Percentiles rank a stretch among this genome's conserved stretches.
phyloP scores from a whole-genome alignment of 139 green algal species.

The Chlorella vulgaris region DNA sequence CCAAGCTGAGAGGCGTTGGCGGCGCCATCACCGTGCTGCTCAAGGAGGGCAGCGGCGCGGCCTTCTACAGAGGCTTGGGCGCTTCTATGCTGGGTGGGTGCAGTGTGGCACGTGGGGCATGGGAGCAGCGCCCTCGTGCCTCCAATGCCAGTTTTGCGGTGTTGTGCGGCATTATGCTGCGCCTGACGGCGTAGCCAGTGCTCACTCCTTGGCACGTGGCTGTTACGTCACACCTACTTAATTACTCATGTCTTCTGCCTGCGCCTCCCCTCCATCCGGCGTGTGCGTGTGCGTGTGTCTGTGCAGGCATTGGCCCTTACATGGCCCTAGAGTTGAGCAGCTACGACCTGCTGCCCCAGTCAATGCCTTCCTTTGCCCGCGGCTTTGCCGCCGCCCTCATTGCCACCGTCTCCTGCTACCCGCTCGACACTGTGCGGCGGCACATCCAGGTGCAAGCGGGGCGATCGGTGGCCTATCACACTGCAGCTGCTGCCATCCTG shows the following conservation, averaged over 20 bases:
- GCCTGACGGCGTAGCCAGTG: no score
- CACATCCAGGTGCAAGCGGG: slow-evolving; percentile 49
- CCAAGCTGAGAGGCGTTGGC: slow-evolving; percentile 53
- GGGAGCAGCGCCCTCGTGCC: not conserved
- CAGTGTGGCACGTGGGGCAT: not conserved
- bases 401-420: slow-evolving; percentile 76
- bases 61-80: slow-evolving; percentile 76
- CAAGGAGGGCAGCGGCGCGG: slow-evolving; percentile 59
- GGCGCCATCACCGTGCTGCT: slow-evolving; percentile 54
- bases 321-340: slow-evolving; percentile 79
- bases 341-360: slow-evolving; percentile 71
- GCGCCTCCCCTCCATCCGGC: not conserved
- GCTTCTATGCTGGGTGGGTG: slow-evolving; percentile 66
- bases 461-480: slow-evolving; percentile 5
- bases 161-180: no score
- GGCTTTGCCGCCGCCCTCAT: slow-evolving; percentile 74
- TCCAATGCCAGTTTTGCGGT: not conserved
- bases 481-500: slow-evolving; percentile 36
- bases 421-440: slow-evolving; percentile 75
- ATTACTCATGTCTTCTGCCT: no score
- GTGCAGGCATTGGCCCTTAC: slow-evolving; percentile 79
- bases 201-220: no score
- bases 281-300: not conserved
- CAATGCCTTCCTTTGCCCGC: slow-evolving; percentile 62
- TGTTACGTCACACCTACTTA: no score